Base-by-base conservation (phyloP, 2,329 filamentous ascomycete genomes). In the Nemania sp. region DNA sequence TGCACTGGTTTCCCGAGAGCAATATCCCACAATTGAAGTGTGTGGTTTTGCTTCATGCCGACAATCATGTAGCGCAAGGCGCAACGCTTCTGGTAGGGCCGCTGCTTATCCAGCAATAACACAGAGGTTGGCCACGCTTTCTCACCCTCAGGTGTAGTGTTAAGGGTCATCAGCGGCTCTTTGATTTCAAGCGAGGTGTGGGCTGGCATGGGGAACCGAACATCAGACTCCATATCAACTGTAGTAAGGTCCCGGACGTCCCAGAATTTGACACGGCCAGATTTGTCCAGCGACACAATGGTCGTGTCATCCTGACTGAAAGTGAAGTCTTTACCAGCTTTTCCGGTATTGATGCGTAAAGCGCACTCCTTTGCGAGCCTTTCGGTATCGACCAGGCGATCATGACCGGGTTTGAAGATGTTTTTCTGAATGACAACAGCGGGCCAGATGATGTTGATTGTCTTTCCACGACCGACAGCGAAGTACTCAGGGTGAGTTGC, bases 1-100 rank as follows among this genome's bases (percentile, higher is more conserved):
- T 99, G 93, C 31, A 99, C 94, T 24, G 92, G 90, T 75, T 97
- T 97, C 62, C 89, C 89, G 28, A 99, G 86, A 36, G 90, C 91
- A 68, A 99, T 86, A 77, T 99, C 94, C 95, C 94, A 99, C 39
- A 99, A 84, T 78, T 99, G 95, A 58, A 99, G 84, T 51, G 93
- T 95, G 75, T 99, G 94, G 73, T 99, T 99, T 73, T 99, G 94
- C 77, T 97, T 97, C 84, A 97, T 91, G 66, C 94, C 94, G 59
- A 99, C 90, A 70, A 99, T 87, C 77, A 99, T 88, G 76, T 99
- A 99, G 57, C 94, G 86, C 59, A 97, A 80, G 42, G 95, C 92
- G 67, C 89, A 88, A 56, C 89, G 88, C 75, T 94, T 96, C 75
- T 87, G 84, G 73, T 95, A 97, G 40, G 94, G 91, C 59, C 92